Evolutionary conservation across 2,329 filamentous ascomycete genomes (phyloP).

Genomic region (Diaporthe capsici): DNA sequence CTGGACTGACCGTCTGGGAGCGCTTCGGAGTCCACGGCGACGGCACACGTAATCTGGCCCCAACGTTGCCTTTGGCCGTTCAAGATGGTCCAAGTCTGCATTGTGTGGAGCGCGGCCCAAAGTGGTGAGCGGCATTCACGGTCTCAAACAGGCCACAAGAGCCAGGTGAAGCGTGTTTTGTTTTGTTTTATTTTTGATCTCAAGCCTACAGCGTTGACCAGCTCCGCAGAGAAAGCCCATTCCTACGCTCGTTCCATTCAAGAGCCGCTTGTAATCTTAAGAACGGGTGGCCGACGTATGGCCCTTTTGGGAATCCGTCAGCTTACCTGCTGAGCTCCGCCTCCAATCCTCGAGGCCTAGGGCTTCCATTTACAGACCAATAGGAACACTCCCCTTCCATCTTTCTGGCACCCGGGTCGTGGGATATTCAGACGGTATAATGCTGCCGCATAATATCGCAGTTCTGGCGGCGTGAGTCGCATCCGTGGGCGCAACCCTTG

Average conservation of each 20-base stretch:
- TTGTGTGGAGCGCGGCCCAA: background rate
- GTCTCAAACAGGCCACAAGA: slow-evolving; percentile 3
- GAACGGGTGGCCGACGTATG: background rate
- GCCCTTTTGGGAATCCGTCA: slow-evolving; percentile 17
- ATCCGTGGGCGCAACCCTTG: background rate
- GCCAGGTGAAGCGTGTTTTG: slow-evolving; percentile 17
- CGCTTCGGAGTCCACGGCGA: background rate
- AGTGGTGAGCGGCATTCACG: background rate
- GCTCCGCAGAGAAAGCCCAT: background rate
- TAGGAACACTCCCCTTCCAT: background rate
- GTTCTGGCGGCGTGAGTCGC: background rate
- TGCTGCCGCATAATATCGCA: no score
- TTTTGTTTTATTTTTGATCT: slow-evolving; percentile 31
- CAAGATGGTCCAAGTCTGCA: no score
- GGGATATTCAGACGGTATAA: background rate
- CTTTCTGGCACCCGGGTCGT: background rate
- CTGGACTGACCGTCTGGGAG: background rate
- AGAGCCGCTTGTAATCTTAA: slow-evolving; percentile 9
- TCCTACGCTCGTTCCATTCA: background rate
- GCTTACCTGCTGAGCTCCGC: slow-evolving; percentile 23
- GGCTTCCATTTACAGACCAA: slow-evolving; percentile 2
- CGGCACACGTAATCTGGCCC: background rate
- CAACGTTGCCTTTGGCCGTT: background rate
- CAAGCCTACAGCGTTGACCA: background rate
- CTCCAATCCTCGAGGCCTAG: slow-evolving; percentile 1